phyloP scores from a whole-genome alignment of 2,329 filamentous ascomycete species.

The Pyricularia sp. region DNA sequence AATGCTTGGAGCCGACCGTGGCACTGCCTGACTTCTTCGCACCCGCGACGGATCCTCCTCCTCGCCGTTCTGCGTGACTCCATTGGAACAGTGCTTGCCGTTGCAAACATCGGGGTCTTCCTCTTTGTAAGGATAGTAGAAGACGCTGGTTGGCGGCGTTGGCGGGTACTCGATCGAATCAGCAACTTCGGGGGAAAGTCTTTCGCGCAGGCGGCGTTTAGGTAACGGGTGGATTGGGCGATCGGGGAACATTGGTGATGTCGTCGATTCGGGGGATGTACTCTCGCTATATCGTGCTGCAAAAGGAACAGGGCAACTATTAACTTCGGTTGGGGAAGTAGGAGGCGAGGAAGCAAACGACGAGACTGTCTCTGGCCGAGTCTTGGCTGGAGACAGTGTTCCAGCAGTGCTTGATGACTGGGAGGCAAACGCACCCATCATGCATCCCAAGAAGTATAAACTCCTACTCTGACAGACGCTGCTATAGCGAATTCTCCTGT shows the following conservation, averaged over 20 bases:
- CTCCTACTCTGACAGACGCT: background rate
- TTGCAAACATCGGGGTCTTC: conserved; percentile 21
- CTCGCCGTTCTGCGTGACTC: conserved; percentile 27
- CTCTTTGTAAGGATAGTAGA: conserved; percentile 56
- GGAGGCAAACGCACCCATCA: background rate
- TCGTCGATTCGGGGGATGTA: conserved; percentile 56
- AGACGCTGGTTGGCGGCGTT: conserved; percentile 63
- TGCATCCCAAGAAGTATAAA: background rate
- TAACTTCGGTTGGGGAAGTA: background rate
- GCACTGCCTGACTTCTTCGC: conserved; percentile 23
- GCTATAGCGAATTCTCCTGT: background rate
- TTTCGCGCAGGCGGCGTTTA: conserved; percentile 75
- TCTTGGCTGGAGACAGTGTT: background rate
- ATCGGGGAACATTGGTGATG: conserved; percentile 72
- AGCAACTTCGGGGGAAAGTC: conserved; percentile 73
- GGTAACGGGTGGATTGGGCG: conserved; percentile 88
- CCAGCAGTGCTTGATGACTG: background rate
- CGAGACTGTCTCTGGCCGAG: background rate
- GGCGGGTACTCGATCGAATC: conserved; percentile 73
- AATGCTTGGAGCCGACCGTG: conserved; percentile 34
- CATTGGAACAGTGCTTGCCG: background rate
- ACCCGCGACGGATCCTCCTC: conserved; percentile 36
- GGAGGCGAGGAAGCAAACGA: background rate
- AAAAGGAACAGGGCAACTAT: background rate
- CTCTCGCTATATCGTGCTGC: conserved; percentile 30